Base-by-base conservation (phyloP, 2,329 filamentous ascomycete species). In the Exophiala lecanii-corni region DNA sequence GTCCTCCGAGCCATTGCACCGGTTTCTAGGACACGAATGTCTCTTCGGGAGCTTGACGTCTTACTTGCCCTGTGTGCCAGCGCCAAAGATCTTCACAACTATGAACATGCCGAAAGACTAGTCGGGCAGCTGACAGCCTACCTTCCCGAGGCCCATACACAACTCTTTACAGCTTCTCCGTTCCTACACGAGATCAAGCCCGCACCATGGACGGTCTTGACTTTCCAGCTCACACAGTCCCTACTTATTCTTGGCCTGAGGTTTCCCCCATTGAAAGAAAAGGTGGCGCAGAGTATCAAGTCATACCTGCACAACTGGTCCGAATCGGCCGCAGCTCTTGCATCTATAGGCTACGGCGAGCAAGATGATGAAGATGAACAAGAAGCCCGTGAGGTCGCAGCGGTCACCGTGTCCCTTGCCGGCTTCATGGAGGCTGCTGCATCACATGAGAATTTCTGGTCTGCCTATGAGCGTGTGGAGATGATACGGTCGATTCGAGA, bases 11-110 rank as follows among this genome's bases (percentile, higher is more conserved):
- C 56, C 10, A 63, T 64, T 32, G 58, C 58, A n/a, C 60, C 65
- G 2, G 57, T 58, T 6, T 63, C 65, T n/a, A 58, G 60, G 39
- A 49, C 62, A 35, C 64, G 63, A 23, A 68, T 70, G 65, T 86
- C 82, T 40, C 80, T 89, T 41, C 82, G 86, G 58, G 94, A 98
- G 71, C 83, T 95, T 55, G 91, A 98, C 64, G 86, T 94, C 40
- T 75, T 98, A 18, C 70, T 97, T 18, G 88, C 92, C 32, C 74
- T 98, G 18, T 97, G 91, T 72, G 91, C 89, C 67, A 87, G 91
- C 40, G 87, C 89, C 3, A 84, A 88, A 3, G 76, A 80, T 17
- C 74, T 97, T 18, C 75, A 81, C 39, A 81, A 79, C 34, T 65
- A 71, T 31, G 79, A 86, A 48, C 84, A 85, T 59, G 89, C 89